Conservation (phyloP, 2,329 filamentous ascomycete genomes). For the Dryadomyces sulphureus region DNA sequence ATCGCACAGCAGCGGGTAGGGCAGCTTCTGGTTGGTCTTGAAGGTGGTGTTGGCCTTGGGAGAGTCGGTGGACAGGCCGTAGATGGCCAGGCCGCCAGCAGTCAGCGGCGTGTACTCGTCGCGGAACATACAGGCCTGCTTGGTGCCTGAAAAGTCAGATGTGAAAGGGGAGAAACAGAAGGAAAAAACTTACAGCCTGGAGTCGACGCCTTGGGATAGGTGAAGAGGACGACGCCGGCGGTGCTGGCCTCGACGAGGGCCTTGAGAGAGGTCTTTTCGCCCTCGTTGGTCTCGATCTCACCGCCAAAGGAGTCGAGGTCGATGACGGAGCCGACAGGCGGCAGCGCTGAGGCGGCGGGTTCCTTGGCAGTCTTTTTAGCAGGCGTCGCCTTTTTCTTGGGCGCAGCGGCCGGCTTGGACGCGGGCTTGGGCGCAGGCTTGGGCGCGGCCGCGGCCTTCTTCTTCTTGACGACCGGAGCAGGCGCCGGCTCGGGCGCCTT, state of each 20-base stretch:
- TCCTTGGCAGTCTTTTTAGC: constrained; percentile 13
- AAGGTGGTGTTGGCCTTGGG: constrained; percentile 88
- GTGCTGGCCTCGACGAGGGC: constrained; percentile 71
- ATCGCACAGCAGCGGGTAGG: constrained; percentile 82
- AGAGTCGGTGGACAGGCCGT: constrained; percentile 75
- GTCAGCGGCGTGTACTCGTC: constrained; percentile 68
- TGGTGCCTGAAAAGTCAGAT: constrained; percentile 73
- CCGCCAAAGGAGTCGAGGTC: constrained; percentile 46
- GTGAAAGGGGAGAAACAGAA: constrained; percentile 5
- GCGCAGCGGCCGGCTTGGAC: constrained; percentile 11
- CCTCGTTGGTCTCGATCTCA: constrained; percentile 75
- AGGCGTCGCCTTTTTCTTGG: constrained; percentile 9
- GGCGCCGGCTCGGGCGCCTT: constrained; percentile 36
- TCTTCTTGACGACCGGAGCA: constrained; percentile 30
- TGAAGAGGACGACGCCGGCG: constrained; percentile 80
- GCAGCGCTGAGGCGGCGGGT: constrained; percentile 16
- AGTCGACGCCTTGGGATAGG: constrained; percentile 88
- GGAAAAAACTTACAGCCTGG: constrained; percentile 63
- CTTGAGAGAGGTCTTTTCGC: constrained; percentile 64
- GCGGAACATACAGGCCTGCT: constrained; percentile 84
- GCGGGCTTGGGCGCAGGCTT: constrained; percentile 16
- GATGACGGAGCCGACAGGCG: constrained; percentile 37
- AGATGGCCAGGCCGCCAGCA: constrained; percentile 68
- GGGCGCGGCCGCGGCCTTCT: constrained; percentile 18
- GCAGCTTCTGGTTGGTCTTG: constrained; percentile 79